Evolutionary conservation across 176 grass and related monocot species (phyloP).

Genomic region (Musa itinerans): DNA sequence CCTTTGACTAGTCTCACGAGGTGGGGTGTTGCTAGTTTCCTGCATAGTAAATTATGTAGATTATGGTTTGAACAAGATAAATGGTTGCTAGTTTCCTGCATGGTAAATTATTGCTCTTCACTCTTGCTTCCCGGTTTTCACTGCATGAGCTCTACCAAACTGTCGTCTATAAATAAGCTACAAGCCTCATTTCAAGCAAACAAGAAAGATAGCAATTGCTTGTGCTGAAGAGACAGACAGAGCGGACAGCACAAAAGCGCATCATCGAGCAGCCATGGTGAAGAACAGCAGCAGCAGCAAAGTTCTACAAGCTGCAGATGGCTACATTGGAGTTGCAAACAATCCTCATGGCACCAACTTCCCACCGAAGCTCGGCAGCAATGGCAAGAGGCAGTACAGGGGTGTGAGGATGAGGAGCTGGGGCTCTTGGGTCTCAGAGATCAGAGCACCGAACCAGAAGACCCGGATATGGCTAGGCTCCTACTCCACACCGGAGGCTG

Average conservation of each 20-base stretch:
- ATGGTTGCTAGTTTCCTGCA: not conserved
- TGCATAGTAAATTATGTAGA: too few relatives aligned
- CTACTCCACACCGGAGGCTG: constrained; percentile 70
- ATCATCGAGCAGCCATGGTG: constrained; percentile 39
- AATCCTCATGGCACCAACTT: constrained; percentile 4
- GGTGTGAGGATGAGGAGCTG: constrained; percentile 85
- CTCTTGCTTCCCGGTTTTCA: too few relatives aligned
- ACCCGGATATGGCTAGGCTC: constrained; percentile 84
- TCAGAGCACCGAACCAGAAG: constrained; percentile 66
- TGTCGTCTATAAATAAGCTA: constrained; percentile 37
- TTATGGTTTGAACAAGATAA: too few relatives aligned
- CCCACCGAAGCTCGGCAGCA: not conserved
- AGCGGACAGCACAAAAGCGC: not conserved
- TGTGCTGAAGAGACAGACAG: constrained; percentile 4
- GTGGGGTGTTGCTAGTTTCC: too few relatives aligned
- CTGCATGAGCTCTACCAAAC: not conserved
- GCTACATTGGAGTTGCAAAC: not conserved
- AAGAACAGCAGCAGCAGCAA: constrained; percentile 32
- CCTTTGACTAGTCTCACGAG: too few relatives aligned
- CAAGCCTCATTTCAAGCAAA: not conserved
- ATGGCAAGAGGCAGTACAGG: constrained; percentile 50
- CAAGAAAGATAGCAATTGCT: not conserved
- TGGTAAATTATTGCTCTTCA: not conserved
- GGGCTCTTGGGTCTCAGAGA: constrained; percentile 92
- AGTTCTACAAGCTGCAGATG: not conserved